These are phyloP conservation scores for Solanum paucissectum DNA, from an alignment of 257 asterid species.

Conservation along the genomic window DNA sequence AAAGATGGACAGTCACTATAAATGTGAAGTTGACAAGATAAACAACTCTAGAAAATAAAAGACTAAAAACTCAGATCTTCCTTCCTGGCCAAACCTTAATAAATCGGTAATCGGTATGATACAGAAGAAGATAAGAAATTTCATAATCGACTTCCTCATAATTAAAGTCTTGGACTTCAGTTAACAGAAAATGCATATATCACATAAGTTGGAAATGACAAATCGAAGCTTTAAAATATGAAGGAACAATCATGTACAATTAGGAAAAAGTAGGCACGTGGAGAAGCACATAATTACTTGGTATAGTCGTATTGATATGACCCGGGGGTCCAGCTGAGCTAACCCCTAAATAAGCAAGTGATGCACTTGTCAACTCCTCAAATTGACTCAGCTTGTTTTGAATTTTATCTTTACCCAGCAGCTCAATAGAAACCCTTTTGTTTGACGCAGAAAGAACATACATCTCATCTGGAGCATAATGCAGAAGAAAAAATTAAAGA, in stretches of 20 bases:
- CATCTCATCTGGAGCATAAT: conserved; percentile 69
- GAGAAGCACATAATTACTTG: conserved; percentile 41
- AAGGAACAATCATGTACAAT: neutral
- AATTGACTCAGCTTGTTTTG: conserved; percentile 74
- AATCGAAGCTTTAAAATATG: neutral
- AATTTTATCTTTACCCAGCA: conserved; percentile 71
- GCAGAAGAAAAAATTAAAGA: neutral
- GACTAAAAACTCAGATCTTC: neutral
- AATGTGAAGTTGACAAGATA: neutral
- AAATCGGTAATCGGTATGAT: neutral
- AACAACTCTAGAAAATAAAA: neutral
- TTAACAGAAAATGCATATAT: neutral
- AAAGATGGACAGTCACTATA: neutral
- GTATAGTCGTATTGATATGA: conserved; percentile 41
- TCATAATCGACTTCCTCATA: neutral
- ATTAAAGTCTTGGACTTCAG: neutral
- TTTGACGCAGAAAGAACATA: conserved; percentile 89
- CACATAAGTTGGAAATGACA: neutral
- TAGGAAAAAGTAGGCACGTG: neutral
- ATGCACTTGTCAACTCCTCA: conserved; percentile 73
- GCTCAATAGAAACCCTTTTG: conserved; percentile 70
- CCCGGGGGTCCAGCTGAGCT: conserved; percentile 48
- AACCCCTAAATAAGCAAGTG: conserved; percentile 72
- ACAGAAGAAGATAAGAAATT: neutral
- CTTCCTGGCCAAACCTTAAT: neutral